Conservation (phyloP, 371 early-diverging fungal species). For the Apophysomyces sp. region DNA sequence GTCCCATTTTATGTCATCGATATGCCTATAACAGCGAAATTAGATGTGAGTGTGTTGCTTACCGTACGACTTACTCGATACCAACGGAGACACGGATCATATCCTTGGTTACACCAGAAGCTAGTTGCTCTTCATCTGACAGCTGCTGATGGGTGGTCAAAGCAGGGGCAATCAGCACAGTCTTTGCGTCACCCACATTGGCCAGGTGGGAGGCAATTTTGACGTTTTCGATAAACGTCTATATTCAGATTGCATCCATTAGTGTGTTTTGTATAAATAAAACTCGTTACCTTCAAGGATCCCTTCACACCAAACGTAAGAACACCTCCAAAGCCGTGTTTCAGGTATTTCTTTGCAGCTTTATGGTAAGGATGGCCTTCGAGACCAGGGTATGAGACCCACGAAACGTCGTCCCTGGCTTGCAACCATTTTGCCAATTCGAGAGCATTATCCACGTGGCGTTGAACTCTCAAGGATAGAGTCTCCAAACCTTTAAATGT, state of each 20-base stretch:
- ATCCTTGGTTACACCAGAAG: slow-evolving; percentile 81
- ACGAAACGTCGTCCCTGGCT: slow-evolving; percentile 66
- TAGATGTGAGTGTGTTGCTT: not conserved
- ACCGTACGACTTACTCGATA: slow-evolving; percentile 60
- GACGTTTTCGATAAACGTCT: slow-evolving; percentile 68
- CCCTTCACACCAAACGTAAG: slow-evolving; percentile 85
- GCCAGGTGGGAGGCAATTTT: slow-evolving; percentile 83
- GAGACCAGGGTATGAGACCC: slow-evolving; percentile 85
- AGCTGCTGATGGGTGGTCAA: slow-evolving; percentile 88
- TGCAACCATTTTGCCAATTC: slow-evolving; percentile 80
- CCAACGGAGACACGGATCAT: slow-evolving; percentile 86
- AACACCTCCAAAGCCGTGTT: slow-evolving; percentile 81
- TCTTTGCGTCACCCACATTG: slow-evolving; percentile 90
- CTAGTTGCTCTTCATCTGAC: slow-evolving; percentile 71
- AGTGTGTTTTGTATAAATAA: not conserved
- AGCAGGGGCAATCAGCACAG: slow-evolving; percentile 83
- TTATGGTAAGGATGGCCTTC: slow-evolving; percentile 69
- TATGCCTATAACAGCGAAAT: slow-evolving; percentile 46
- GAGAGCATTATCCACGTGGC: slow-evolving; percentile 78
- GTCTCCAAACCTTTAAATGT: slow-evolving; percentile 69
- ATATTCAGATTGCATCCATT: not conserved
- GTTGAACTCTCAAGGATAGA: slow-evolving; percentile 84
- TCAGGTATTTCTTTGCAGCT: slow-evolving; percentile 76
- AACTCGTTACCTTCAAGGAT: slow-evolving; percentile 16
- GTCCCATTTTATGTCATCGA: slow-evolving; percentile 86